Evolutionary conservation across 306 rosid species (phyloP), one percentile per base, ranked within the genome.

Genomic region (Sindora glabra): DNA sequence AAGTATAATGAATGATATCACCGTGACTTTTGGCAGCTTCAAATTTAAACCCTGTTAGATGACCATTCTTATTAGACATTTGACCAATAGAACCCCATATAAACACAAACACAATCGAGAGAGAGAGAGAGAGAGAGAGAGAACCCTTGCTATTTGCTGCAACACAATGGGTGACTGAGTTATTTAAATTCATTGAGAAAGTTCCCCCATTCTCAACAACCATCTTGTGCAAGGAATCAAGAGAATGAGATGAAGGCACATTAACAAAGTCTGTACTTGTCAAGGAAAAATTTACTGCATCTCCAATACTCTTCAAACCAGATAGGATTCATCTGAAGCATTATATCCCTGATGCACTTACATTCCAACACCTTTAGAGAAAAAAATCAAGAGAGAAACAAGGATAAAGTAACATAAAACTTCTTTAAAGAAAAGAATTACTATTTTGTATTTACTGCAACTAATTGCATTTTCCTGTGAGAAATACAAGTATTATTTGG

Each of bases 201-300:
- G 81, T 69, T 63, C 98, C 98, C 62, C 98, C 98, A 78, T 85
- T 85, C 81, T 88, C 95, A 42, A 77, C 98, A 72, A 88, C 63
- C 64, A 86, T 67, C 79, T 85, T 88, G 79, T 81, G 98, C 64
- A 91, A 64, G 74, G 79, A 79, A 73, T 91, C 92, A 8, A 85
- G 83, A 56, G 98, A 81, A 67, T 74, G 75, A 32, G 75, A 79
- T 70, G 86, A 68, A 71, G 98, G 95, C 47, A 86, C 95, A 68
- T 91, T 91, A 62, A 78, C 87, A 24, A 91, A 79, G 81, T 91
- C 98, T 91, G 72, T 12, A 60, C 37, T 45, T 55, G 92, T 88
- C 82, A 91, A 88, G 95, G 87, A 68, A 48, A 65, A 59, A 41
- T 22, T 19, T 22, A 40, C 34, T 22, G 59, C 51, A 72, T n/a